phyloP scores from a whole-genome alignment of 106 monocot genomes.

The Allium cepa region DNA sequence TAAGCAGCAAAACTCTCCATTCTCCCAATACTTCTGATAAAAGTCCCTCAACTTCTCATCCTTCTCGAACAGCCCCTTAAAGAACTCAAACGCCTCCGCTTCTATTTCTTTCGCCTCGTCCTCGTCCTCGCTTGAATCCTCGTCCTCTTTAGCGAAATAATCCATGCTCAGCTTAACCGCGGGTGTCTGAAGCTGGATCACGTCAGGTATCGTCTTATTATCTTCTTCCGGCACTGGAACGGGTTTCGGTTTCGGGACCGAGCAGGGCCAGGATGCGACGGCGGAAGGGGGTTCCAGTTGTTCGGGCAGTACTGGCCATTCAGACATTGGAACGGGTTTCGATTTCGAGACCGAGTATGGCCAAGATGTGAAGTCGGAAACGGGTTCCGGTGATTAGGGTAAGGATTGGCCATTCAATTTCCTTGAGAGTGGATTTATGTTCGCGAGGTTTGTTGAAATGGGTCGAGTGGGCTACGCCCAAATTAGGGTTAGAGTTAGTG shows the following conservation, averaged over 20 bases:
- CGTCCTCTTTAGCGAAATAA: conserved; percentile 25
- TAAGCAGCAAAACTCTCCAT: conserved; percentile 59
- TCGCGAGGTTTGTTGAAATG: neutral
- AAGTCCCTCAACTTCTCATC: conserved; percentile 43
- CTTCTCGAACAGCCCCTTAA: conserved; percentile 32
- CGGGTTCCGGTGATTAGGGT: neutral
- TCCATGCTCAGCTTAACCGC: conserved; percentile 11
- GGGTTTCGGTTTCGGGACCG: neutral
- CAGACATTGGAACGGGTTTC: too few relatives aligned
- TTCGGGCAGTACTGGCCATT: too few relatives aligned
- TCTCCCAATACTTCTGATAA: conserved; percentile 43
- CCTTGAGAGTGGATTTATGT: neutral
- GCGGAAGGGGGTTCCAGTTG: neutral
- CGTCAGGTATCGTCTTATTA: neutral
- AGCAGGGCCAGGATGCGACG: conserved; percentile 3
- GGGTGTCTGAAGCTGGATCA: neutral
- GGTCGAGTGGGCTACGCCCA: neutral
- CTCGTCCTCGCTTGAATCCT: conserved; percentile 11
- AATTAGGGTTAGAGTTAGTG: neutral
- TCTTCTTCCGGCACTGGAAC: conserved; percentile 11
- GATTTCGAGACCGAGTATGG: too few relatives aligned
- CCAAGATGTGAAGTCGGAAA: too few relatives aligned
- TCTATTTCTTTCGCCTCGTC: conserved; percentile 17
- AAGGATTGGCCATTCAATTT: conserved; percentile 26
- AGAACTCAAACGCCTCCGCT: conserved; percentile 25